These are phyloP conservation scores for Globisporangium cylindrosporum DNA, from an alignment of 352 stramenopile genomes.

Conservation along the genomic window DNA sequence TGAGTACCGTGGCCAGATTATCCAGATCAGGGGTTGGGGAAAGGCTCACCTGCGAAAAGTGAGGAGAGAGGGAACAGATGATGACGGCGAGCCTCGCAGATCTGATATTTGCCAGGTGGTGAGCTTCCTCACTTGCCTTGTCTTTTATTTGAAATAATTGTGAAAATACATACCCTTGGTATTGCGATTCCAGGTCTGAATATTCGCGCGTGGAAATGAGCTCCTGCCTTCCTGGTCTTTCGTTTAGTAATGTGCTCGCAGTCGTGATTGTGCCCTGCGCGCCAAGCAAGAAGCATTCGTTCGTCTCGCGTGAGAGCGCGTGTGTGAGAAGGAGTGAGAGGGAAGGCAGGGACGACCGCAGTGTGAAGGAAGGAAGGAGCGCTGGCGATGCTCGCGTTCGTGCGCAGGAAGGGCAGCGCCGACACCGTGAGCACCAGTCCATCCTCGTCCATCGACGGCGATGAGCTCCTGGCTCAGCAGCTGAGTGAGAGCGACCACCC, in stretches of 20 bases:
- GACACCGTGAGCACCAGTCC: conserved; percentile 22
- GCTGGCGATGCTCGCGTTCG: conserved; percentile 17
- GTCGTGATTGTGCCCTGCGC: conserved; percentile 10
- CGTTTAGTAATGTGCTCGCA: conserved; percentile 7
- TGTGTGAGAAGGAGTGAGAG: not conserved
- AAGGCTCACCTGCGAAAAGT: conserved; percentile 11
- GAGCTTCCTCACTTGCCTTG: not conserved
- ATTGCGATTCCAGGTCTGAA: conserved; percentile 1
- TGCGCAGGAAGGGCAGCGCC: conserved; percentile 19
- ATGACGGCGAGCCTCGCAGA: conserved; percentile 1
- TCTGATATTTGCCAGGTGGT: not conserved
- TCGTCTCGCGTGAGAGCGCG: not conserved
- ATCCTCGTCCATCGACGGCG: conserved; percentile 16
- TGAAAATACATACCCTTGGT: not conserved
- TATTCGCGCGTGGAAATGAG: conserved; percentile 11
- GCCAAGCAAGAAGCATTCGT: conserved; percentile 5
- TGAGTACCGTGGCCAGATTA: not conserved
- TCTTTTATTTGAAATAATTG: not conserved
- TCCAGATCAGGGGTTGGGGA: not conserved
- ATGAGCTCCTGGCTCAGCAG: conserved; percentile 9
- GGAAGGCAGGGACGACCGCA: not conserved
- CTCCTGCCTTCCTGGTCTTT: not conserved
- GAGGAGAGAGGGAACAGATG: conserved; percentile 13
- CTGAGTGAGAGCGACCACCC: conserved; percentile 6
- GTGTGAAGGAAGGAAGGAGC: not conserved